A percentile compares a stretch with the other conserved stretches of the same genome.
Evolutionary conservation across 140 eudicot genomes (phyloP).

Genomic region (Cichorium intybus): DNA sequence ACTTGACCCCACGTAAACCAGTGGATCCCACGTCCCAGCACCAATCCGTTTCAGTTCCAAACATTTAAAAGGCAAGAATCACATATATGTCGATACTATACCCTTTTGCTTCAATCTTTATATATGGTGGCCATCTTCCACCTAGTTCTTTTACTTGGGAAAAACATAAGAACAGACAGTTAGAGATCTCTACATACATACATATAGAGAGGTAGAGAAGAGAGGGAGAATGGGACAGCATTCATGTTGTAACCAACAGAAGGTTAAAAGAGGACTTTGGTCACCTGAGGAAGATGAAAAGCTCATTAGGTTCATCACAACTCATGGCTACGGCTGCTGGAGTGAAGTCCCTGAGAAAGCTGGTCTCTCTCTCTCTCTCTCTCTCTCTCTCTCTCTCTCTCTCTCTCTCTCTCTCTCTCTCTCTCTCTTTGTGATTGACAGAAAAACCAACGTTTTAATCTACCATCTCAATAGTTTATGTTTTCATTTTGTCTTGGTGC

Average conservation of each 20-base stretch:
- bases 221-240: constrained; percentile 75
- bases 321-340: constrained; percentile 99
- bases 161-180: constrained; percentile 19
- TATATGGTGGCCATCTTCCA: constrained; percentile 22
- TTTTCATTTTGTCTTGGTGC: not conserved
- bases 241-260: constrained; percentile 98
- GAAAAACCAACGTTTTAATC: not conserved
- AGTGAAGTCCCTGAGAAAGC: constrained; percentile 99
- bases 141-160: constrained; percentile 25
- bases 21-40: constrained; percentile 12
- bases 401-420: not conserved
- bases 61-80: constrained; percentile 23
- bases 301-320: constrained; percentile 75
- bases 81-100: constrained; percentile 18
- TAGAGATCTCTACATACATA: not conserved
- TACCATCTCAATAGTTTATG: not conserved
- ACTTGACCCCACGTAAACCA: constrained; percentile 29
- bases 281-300: constrained; percentile 98
- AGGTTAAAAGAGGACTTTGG: constrained; percentile 98
- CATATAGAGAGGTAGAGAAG: not conserved
- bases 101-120: constrained; percentile 22
- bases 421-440: constrained; percentile 1
- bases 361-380: constrained; percentile 43
- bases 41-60: constrained; percentile 20
- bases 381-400: constrained; percentile 9